Conservation (phyloP, 192 early-diverging fungal species). For the Gamsiella multidivaricata region DNA sequence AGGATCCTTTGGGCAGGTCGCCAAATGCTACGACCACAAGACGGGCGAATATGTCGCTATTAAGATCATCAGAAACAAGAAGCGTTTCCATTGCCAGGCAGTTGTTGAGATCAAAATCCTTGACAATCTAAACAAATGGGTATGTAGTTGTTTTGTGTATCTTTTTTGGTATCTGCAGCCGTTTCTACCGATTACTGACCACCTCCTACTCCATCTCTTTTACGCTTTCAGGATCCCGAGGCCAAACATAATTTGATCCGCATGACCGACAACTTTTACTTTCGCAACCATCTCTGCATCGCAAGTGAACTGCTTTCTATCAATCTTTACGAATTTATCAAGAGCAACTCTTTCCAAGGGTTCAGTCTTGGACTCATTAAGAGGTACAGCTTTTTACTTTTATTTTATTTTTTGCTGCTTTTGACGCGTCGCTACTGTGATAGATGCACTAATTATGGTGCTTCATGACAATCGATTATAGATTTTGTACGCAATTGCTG, state of each 20-base stretch:
- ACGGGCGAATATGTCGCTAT: slow-evolving; percentile 86
- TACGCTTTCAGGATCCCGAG: slow-evolving; percentile 74
- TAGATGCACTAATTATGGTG: neutral
- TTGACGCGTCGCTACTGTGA: neutral
- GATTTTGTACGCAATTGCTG: slow-evolving; percentile 87
- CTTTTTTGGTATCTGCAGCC: neutral
- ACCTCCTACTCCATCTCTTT: neutral
- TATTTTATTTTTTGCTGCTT: neutral
- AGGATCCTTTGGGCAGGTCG: slow-evolving; percentile 91
- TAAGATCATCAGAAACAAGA: slow-evolving; percentile 96
- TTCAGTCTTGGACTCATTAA: slow-evolving; percentile 81
- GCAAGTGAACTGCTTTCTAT: slow-evolving; percentile 93
- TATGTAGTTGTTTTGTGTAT: slow-evolving; percentile 31
- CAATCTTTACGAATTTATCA: slow-evolving; percentile 98
- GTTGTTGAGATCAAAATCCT: slow-evolving; percentile 95
- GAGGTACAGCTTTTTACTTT: slow-evolving; percentile 47
- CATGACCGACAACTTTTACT: slow-evolving; percentile 92
- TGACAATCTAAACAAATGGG: slow-evolving; percentile 83
- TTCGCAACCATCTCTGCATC: slow-evolving; percentile 96
- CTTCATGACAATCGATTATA: slow-evolving; percentile 59
- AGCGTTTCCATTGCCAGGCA: slow-evolving; percentile 95
- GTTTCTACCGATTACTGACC: neutral
- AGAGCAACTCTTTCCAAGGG: slow-evolving; percentile 91
- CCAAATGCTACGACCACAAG: slow-evolving; percentile 95
- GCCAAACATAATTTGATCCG: slow-evolving; percentile 84